A percentile compares a stretch with the other conserved stretches of the same genome.
These are phyloP conservation scores for Phoma herbarum DNA, from an alignment of 2,329 filamentous ascomycete species.

Conservation along the genomic window DNA sequence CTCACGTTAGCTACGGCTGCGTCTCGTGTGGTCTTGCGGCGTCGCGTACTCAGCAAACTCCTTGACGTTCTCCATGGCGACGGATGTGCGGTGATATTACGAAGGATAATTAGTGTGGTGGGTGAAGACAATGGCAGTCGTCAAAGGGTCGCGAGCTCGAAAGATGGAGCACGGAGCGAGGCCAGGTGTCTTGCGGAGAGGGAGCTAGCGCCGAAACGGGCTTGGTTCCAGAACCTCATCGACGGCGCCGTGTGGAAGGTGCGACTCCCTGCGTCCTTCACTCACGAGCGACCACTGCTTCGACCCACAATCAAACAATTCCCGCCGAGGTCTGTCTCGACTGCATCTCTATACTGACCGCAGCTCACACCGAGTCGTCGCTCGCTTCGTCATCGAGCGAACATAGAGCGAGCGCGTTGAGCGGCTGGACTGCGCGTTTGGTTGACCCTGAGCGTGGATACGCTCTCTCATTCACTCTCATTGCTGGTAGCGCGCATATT, in stretches of 20 bases:
- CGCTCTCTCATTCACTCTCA: constrained; percentile 30
- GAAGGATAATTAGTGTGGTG: neutral
- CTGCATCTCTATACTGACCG: constrained; percentile 3
- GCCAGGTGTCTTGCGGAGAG: constrained; percentile 40
- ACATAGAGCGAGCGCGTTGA: constrained; percentile 1
- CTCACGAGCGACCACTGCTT: constrained; percentile 29
- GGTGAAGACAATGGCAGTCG: constrained; percentile 21
- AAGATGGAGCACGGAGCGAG: constrained; percentile 30
- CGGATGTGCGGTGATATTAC: constrained; percentile 11
- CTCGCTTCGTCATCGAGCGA: constrained; percentile 6
- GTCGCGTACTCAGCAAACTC: constrained; percentile 69
- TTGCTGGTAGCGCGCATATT: constrained; percentile 35
- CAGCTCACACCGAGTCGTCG: neutral
- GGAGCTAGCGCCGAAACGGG: constrained; percentile 30
- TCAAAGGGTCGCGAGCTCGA: constrained; percentile 29
- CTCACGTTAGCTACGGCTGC: constrained; percentile 30
- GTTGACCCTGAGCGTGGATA: constrained; percentile 16
- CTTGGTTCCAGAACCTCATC: constrained; percentile 1
- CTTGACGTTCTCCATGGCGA: constrained; percentile 73
- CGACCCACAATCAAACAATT: constrained; percentile 5
- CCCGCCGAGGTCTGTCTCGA: constrained; percentile 5
- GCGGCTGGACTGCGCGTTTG: constrained; percentile 26
- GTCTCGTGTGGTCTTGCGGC: neutral
- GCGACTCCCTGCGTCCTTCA: constrained; percentile 23
- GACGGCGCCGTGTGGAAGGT: constrained; percentile 1